These are phyloP conservation scores for Lagenidium giganteum DNA, from an alignment of 352 stramenopile genomes.

Conservation along the genomic window DNA sequence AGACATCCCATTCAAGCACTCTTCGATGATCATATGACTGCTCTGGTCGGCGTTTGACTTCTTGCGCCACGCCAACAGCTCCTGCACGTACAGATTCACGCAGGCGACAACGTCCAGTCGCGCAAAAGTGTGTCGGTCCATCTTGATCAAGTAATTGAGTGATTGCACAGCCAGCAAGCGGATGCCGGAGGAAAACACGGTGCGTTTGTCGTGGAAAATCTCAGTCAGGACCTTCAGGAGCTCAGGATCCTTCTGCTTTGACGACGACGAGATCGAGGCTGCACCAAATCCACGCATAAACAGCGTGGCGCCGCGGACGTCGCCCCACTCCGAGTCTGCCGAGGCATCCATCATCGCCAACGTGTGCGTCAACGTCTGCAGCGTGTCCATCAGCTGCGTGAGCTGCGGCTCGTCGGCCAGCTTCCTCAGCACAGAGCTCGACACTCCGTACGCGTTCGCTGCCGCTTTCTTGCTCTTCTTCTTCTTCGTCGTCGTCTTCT, in stretches of 20 bases:
- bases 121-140: constrained; percentile 62
- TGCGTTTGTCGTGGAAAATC: constrained; percentile 40
- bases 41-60: constrained; percentile 15
- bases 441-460: constrained; percentile 63
- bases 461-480: constrained; percentile 22
- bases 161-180: constrained; percentile 68
- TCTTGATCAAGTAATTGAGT: constrained; percentile 84
- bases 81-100: constrained; percentile 45
- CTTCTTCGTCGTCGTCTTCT: constrained; percentile 31
- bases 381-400: constrained; percentile 50
- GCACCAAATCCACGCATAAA: constrained; percentile 52
- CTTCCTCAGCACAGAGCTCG: constrained; percentile 54
- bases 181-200: constrained; percentile 34
- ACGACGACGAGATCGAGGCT: constrained; percentile 9
- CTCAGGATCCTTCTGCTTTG: constrained; percentile 53
- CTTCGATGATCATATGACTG: constrained; percentile 71
- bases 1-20: constrained; percentile 70
- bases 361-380: constrained; percentile 80
- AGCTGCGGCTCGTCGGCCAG: constrained; percentile 37
- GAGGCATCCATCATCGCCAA: constrained; percentile 85
- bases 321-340: constrained; percentile 62
- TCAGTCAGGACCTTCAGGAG: constrained; percentile 41
- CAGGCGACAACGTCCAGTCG: constrained; percentile 38
- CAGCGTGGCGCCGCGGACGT: constrained; percentile 39
- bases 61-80: constrained; percentile 35